Evolutionary conservation across 768 basidiomycete species (phyloP), one percentile per base, ranked within the genome.

Genomic region (Flagelloscypha sp.): DNA sequence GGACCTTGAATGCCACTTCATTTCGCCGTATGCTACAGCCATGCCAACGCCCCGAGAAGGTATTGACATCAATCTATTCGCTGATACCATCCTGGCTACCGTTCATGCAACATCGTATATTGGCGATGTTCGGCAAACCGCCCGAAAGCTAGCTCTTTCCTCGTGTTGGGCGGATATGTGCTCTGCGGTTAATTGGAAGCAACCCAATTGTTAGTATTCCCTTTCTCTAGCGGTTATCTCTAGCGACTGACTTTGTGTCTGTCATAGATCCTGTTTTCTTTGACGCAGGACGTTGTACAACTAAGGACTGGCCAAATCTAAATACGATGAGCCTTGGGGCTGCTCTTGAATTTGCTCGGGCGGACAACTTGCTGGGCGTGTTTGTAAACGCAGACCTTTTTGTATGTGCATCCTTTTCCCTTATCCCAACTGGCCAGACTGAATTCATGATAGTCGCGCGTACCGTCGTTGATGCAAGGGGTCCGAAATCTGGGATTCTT

Each of bases 151-250:
- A 41, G 76, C 89, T n/a, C 90, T 99, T 53, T 81, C 82, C 24
- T 94, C 90, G 5, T 98, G 86, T 56, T 83, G 84, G 31, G 87
- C 93, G 7, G 80, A 86, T 52, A 75, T 90, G 1, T 94, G 90
- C 57, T 77, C 86, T 6, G 81, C 86, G 11, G 58, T 97, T 37
- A 98, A 99, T 51, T 98, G 94, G 95, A 99, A 99, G 59, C 94
- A 99, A 58, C 94, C 94, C 9, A 98, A 98, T 57, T 98, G 94
- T 89, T 61, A 59, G 78, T 59, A 23, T 24, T 17, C 27, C 32
- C 30, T 45, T 45, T 16, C n/a, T 17, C 41, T 15, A 17, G 15
- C 13, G 25, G n/a, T 7, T 12, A 13, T 21, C 19, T 29, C 7
- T 22, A 24, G 27, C 30, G 13, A 10, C 41, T 41, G 24, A 43